Conservation (phyloP, 2,329 filamentous ascomycete genomes). For the Apiospora saccharicola region DNA sequence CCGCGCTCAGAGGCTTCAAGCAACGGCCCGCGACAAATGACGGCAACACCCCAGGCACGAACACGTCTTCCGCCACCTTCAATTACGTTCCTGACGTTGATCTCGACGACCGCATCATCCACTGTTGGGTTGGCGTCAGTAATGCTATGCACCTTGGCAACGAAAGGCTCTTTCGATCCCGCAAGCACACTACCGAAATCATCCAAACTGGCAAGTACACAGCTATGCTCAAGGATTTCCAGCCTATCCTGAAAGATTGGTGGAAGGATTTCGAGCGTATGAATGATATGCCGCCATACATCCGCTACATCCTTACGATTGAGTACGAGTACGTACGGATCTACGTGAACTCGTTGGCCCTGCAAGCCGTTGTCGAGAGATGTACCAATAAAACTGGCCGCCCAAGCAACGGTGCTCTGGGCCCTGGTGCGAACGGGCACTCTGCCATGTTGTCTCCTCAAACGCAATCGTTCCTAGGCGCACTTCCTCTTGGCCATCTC, state of each 20-base stretch:
- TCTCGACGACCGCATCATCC: slow-evolving; percentile 73
- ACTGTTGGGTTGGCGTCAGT: slow-evolving; percentile 94
- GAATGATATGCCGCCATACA: slow-evolving; percentile 66
- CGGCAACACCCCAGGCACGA: slow-evolving; percentile 67
- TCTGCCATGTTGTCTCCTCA: slow-evolving; percentile 64
- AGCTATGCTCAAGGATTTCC: slow-evolving; percentile 80
- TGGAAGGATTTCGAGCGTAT: slow-evolving; percentile 83
- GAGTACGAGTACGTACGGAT: slow-evolving; percentile 96
- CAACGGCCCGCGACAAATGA: slow-evolving; percentile 59
- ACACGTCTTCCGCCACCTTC: slow-evolving; percentile 64
- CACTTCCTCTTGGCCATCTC: slow-evolving; percentile 68
- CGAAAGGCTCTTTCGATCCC: slow-evolving; percentile 84
- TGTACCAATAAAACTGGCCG: slow-evolving; percentile 78
- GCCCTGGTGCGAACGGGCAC: slow-evolving; percentile 45
- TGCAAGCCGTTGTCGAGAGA: slow-evolving; percentile 94
- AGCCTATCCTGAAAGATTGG: slow-evolving; percentile 81
- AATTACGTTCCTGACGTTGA: slow-evolving; percentile 73
- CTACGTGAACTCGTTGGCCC: slow-evolving; percentile 90
- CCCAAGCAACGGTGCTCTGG: slow-evolving; percentile 47
- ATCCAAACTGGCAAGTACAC: slow-evolving; percentile 88
- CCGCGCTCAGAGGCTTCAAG: slow-evolving; percentile 54
- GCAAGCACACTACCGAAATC: slow-evolving; percentile 86
- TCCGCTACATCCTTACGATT: slow-evolving; percentile 82
- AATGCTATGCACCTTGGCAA: slow-evolving; percentile 93
- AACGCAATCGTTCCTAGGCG: slow-evolving; percentile 67